These are phyloP conservation scores for Auricularia heimuer DNA, from an alignment of 768 basidiomycete genomes.

Conservation along the genomic window DNA sequence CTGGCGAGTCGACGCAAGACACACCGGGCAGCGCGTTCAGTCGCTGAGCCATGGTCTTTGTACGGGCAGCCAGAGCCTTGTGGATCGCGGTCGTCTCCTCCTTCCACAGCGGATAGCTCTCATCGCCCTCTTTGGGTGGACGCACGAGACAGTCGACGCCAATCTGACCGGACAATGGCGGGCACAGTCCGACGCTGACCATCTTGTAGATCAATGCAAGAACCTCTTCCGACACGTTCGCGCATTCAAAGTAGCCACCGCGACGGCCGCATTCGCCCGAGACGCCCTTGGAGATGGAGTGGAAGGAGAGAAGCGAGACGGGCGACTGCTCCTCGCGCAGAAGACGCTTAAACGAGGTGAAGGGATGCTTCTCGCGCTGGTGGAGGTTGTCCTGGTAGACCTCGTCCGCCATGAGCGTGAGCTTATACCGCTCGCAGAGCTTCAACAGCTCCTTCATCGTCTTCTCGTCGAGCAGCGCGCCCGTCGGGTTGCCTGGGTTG, in stretches of 20 bases:
- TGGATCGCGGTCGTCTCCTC: constrained; percentile 78
- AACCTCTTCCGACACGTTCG: constrained; percentile 69
- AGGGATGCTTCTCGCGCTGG: constrained; percentile 51
- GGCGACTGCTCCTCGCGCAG: constrained; percentile 57
- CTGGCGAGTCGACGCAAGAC: constrained; percentile 80
- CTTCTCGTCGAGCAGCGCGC: constrained; percentile 60
- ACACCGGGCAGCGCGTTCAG: constrained; percentile 81
- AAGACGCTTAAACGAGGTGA: constrained; percentile 90
- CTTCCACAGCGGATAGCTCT: constrained; percentile 72
- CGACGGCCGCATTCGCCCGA: constrained; percentile 94
- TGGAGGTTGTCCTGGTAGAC: constrained; percentile 97
- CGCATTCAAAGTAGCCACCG: constrained; percentile 92
- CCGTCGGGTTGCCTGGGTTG: constrained; percentile 98
- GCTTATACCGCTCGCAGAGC: constrained; percentile 72
- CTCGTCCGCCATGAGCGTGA: constrained; percentile 93
- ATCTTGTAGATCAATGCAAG: constrained; percentile 92
- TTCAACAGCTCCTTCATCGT: constrained; percentile 72
- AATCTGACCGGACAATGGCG: constrained; percentile 84
- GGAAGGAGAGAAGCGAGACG: constrained; percentile 86
- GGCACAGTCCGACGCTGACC: constrained; percentile 83
- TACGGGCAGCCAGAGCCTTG: constrained; percentile 59
- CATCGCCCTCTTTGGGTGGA: constrained; percentile 67
- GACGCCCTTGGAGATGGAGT: constrained; percentile 95
- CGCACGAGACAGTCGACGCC: constrained; percentile 92
- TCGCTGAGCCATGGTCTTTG: constrained; percentile 60